phyloP scores from a whole-genome alignment of 208 protist species.

The Trypanosoma melophagium region DNA sequence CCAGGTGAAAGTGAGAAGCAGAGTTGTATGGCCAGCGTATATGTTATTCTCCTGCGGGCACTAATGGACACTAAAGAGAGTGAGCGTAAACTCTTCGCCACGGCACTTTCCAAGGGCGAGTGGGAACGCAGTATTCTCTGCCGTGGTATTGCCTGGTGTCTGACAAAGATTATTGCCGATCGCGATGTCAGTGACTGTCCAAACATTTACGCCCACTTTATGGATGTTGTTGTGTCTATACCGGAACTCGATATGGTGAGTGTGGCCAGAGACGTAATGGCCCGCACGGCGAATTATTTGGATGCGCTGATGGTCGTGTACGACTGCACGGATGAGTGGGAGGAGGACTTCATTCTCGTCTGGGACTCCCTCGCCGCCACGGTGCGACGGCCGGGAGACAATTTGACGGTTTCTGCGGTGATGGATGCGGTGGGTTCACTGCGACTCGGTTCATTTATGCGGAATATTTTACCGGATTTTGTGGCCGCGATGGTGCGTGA shows the following conservation, averaged over 20 bases:
- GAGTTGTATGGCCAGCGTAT: slow-evolving; percentile 61
- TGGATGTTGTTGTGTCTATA: slow-evolving; percentile 38
- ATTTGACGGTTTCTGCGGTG: slow-evolving; percentile 26
- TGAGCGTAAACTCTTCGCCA: slow-evolving; percentile 47
- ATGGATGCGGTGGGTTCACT: slow-evolving; percentile 51
- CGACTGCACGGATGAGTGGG: slow-evolving; percentile 53
- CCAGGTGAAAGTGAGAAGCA: slow-evolving; percentile 44
- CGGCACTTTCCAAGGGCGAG: slow-evolving; percentile 39
- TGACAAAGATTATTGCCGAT: slow-evolving; percentile 64
- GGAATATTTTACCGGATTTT: slow-evolving; percentile 75
- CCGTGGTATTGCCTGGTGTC: slow-evolving; percentile 78
- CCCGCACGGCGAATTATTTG: slow-evolving; percentile 82
- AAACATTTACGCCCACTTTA: slow-evolving; percentile 63
- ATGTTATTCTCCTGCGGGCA: slow-evolving; percentile 58
- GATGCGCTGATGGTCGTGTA: slow-evolving; percentile 59
- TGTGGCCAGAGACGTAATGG: slow-evolving; percentile 69
- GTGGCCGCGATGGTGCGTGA: slow-evolving; percentile 53
- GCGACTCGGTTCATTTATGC: slow-evolving; percentile 66
- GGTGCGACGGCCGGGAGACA: slow-evolving; percentile 25
- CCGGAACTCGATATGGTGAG: slow-evolving; percentile 48
- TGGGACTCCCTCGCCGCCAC: slow-evolving; percentile 53
- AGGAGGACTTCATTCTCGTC: slow-evolving; percentile 77
- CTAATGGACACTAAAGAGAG: slow-evolving; percentile 43
- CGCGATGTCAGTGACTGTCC: slow-evolving; percentile 70
- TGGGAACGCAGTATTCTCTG: slow-evolving; percentile 59